These are phyloP conservation scores for Cyclotella baltica DNA, from an alignment of 108 stramenopile species.

Conservation along the genomic window DNA sequence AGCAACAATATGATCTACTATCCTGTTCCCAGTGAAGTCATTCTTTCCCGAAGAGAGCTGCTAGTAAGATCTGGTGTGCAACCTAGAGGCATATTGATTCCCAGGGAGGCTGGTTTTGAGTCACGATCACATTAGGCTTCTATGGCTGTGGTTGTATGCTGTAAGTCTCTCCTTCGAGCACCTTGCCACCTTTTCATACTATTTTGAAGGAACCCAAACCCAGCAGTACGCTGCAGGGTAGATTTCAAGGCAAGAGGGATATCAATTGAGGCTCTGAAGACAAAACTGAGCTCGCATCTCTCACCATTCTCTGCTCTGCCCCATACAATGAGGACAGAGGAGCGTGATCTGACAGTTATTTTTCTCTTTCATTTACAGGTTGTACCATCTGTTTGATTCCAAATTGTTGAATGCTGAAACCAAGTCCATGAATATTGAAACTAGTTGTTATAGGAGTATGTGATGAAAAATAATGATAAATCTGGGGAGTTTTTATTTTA, in stretches of 20 bases:
- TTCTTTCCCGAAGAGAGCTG: not conserved
- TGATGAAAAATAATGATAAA: conserved; percentile 34
- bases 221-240: not conserved
- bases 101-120: not conserved
- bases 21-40: no score
- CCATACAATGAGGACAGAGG: not conserved
- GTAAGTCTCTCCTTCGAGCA: conserved; percentile 14
- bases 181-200: conserved; percentile 21
- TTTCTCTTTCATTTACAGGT: not conserved
- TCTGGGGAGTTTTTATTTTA: conserved; percentile 20
- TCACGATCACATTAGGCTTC: not conserved
- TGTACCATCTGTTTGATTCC: not conserved
- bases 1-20: no score
- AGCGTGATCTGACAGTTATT: not conserved
- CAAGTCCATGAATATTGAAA: conserved; percentile 2
- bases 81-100: not conserved
- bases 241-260: not conserved
- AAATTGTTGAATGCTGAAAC: not conserved
- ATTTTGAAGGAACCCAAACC: conserved; percentile 9
- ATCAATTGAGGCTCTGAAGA: not conserved
- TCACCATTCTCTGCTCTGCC: not conserved
- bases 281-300: not conserved
- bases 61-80: not conserved
- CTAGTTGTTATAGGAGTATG: conserved; percentile 7
- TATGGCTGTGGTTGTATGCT: conserved; percentile 5